Conservation (phyloP, 31 red algal species). For the Porphyra umbilicalis region DNA sequence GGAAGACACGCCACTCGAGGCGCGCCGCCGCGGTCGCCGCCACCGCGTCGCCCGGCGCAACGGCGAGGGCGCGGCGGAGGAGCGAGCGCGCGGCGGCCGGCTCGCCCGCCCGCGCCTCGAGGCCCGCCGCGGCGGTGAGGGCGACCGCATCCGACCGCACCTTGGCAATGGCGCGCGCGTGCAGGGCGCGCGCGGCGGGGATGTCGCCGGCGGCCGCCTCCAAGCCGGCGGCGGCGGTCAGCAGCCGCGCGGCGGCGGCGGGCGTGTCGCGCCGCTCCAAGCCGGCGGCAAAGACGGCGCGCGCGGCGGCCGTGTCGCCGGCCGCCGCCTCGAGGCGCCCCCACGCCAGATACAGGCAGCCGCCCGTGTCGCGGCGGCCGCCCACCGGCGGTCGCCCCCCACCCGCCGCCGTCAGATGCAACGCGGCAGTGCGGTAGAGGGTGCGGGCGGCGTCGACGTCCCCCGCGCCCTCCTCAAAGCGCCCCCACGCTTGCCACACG, state of each 20-base stretch:
- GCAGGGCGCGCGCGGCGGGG: slow-evolving; percentile 25
- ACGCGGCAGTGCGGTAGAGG: slow-evolving; percentile 40
- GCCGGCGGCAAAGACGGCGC: slow-evolving; percentile 14
- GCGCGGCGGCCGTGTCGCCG: slow-evolving; percentile 23
- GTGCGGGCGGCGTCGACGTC: slow-evolving; percentile 37
- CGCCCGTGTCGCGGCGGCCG: slow-evolving; percentile 2
- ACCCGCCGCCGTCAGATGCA: slow-evolving; percentile 11
- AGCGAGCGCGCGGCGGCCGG: slow-evolving; percentile 29
- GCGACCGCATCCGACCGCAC: slow-evolving; percentile 24
- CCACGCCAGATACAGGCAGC: slow-evolving; percentile 46
- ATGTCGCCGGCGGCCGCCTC: slow-evolving; percentile 32
- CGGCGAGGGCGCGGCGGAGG: slow-evolving; percentile 32
- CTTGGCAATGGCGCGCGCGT: slow-evolving; percentile 15
- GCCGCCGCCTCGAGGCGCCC: slow-evolving; percentile 46
- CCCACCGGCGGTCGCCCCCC: slow-evolving; percentile 33
- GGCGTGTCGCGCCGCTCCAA: slow-evolving; percentile 13
- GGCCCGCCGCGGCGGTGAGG: slow-evolving; percentile 41
- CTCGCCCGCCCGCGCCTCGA: slow-evolving; percentile 36
- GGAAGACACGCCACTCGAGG: slow-evolving; percentile 51
- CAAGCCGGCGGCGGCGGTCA: slow-evolving; percentile 33
- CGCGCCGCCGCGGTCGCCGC: slow-evolving; percentile 33
- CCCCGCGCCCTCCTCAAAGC: slow-evolving; percentile 49
- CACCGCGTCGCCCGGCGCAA: slow-evolving; percentile 29
- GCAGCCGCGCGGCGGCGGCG: slow-evolving; percentile 25
- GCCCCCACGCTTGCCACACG: slow-evolving; percentile 83